A percentile compares a stretch with the other conserved stretches of the same genome.
These are phyloP conservation scores for Rosellinia necatrix DNA, from an alignment of 2,329 filamentous ascomycete species.

Conservation along the genomic window DNA sequence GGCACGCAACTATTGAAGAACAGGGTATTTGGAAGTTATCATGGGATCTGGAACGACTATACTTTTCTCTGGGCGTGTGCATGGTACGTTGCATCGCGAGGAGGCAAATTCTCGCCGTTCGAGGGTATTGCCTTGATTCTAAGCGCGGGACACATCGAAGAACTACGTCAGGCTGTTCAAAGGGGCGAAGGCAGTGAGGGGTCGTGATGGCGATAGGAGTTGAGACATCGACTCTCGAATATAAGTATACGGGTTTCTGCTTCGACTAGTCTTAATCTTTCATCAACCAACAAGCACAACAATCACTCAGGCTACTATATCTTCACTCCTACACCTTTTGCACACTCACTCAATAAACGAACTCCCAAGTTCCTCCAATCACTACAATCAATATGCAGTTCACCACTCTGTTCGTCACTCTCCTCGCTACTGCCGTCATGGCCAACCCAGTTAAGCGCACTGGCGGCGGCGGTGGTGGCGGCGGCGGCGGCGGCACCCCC, in stretches of 20 bases:
- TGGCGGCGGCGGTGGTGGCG: background rate
- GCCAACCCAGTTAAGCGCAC: slow-evolving; percentile 31
- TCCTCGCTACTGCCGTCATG: slow-evolving; percentile 36
- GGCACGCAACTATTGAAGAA: slow-evolving; percentile 2
- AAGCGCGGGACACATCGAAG: background rate
- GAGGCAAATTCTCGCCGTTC: background rate
- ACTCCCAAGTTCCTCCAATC: slow-evolving; percentile 22
- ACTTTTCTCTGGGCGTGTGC: background rate
- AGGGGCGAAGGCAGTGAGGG: background rate
- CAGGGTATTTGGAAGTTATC: slow-evolving; percentile 1
- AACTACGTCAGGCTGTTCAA: background rate
- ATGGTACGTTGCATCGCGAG: slow-evolving; percentile 24
- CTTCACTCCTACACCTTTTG: slow-evolving; percentile 26
- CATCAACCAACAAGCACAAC: slow-evolving; percentile 27
- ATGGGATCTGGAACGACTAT: slow-evolving; percentile 3
- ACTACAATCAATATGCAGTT: slow-evolving; percentile 38
- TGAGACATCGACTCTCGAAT: slow-evolving; percentile 15
- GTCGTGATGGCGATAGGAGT: slow-evolving; percentile 1
- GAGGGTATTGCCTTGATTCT: slow-evolving; percentile 12
- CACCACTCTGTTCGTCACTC: slow-evolving; percentile 32
- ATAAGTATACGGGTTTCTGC: slow-evolving; percentile 32
- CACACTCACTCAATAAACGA: slow-evolving; percentile 27
- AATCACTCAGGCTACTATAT: slow-evolving; percentile 16
- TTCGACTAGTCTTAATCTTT: slow-evolving; percentile 21
- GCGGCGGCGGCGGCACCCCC: background rate